A percentile compares a stretch with the other conserved stretches of the same genome.
Conservation (phyloP, 2,329 filamentous ascomycete genomes). For the Colletotrichum sp. region DNA sequence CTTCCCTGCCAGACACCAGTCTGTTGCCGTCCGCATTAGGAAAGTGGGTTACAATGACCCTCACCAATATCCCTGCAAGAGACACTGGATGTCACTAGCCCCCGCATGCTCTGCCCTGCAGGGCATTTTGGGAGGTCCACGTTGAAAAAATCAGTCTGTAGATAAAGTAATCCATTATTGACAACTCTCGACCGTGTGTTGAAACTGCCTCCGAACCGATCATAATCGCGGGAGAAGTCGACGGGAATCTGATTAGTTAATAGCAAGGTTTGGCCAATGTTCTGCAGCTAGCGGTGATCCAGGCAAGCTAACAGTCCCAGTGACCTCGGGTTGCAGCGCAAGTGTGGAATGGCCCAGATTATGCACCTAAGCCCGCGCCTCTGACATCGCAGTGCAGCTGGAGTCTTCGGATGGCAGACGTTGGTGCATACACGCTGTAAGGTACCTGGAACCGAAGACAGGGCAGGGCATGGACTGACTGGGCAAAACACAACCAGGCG, state of each 20-base stretch:
- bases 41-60: not conserved
- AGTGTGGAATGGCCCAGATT: not conserved
- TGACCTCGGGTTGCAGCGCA: not conserved
- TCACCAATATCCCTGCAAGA: not conserved
- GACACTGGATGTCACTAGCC: not conserved
- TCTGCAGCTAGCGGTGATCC: conserved; percentile 11
- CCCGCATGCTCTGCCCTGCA: not conserved
- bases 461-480: not conserved
- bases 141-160: not conserved
- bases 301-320: not conserved
- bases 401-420: conserved; percentile 9
- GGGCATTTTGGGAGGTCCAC: too few relatives aligned
- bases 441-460: conserved; percentile 4
- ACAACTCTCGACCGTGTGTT: not conserved
- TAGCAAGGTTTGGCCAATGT: not conserved
- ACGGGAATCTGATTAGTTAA: not conserved
- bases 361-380: not conserved
- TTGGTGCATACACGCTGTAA: conserved; percentile 8
- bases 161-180: not conserved
- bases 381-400: not conserved
- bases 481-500: not conserved
- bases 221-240: not conserved
- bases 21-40: not conserved
- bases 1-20: not conserved
- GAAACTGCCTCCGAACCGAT: not conserved